phyloP scores from a whole-genome alignment of 2,329 filamentous ascomycete genomes.

The Venturia pyrina region DNA sequence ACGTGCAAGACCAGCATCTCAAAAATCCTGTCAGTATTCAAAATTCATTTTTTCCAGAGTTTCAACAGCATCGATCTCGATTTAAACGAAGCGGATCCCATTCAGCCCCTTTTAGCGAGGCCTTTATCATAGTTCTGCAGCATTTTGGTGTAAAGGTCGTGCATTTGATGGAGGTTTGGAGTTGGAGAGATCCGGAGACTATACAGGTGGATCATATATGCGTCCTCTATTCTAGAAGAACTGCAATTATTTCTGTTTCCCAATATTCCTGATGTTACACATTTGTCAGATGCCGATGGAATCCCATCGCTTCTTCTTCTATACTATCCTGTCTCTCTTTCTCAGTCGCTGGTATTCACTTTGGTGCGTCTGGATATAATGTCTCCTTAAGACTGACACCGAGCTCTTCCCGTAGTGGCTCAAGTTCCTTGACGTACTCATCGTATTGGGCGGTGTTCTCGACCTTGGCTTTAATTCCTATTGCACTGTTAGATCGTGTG shows the following conservation, averaged over 20 bases:
- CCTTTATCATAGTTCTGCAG: no score
- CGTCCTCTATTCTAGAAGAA: constrained; percentile 4
- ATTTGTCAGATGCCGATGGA: neutral
- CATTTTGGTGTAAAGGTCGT: no score
- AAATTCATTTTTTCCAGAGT: no score
- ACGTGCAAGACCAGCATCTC: no score
- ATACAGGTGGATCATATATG: neutral
- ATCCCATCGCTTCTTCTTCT: neutral
- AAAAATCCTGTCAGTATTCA: no score
- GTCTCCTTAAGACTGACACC: constrained; percentile 87
- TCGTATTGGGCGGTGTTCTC: constrained; percentile 98
- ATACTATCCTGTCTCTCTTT: neutral
- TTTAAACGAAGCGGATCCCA: no score
- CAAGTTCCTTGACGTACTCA: constrained; percentile 89
- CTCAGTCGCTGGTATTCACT: neutral
- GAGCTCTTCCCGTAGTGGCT: constrained; percentile 85
- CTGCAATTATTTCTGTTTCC: neutral
- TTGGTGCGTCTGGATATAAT: constrained; percentile 58
- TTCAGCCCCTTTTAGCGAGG: no score
- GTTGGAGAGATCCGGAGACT: neutral
- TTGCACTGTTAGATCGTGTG: constrained; percentile 2
- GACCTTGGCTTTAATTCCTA: constrained; percentile 98
- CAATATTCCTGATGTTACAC: neutral
- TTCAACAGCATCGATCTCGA: no score
- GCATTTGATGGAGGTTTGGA: no score